Evolutionary conservation across 495 filamentous ascomycete genomes (phyloP), one percentile per base, ranked within the genome.

Genomic region (Bacidia rubella): DNA sequence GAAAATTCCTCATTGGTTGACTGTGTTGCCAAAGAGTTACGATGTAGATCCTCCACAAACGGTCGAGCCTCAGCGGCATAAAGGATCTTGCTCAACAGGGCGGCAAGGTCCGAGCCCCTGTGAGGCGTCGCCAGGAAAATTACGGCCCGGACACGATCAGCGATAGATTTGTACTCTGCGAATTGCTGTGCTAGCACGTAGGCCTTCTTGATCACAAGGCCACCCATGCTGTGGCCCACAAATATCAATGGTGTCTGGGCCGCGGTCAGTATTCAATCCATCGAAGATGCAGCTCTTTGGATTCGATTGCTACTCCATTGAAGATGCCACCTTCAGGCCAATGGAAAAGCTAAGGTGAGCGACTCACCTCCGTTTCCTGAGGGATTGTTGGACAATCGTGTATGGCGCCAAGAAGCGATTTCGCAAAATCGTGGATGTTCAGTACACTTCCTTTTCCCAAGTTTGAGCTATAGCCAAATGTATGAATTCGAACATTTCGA

Each of bases 151-250:
- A 78, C 43, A 19, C 70, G 63, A 1, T 11, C 17, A 10, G 49
- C 35, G 3, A 57, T 19, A 5, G 45, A 39, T 4, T 56, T 54
- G n/a, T 73, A 12, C 12, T 61, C 52, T 15, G 53, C n/a, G 40
- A 51, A 43, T 23, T 61, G 46, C 24, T 43, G 50, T 1, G 60
- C 58, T 4, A 61, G 60, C 46, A 61, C 40, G n/a, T 54, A 60
- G 23, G 54, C 61, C 54, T 70, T 73, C 54, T 80, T 80, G 15
- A 71, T 68, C 15, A 80, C 70, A 25, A 72, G 60, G 1, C 74
- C 74, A 21, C 75, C 75, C 74, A 77, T 75, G 54, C 66, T 70
- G 60, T 79, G 75, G 5, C 69, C 72, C 21, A 77, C 60, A 2
- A 77, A 51, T 15, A 76, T 59, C 21, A 77, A 52, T 24, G 46